These are phyloP conservation scores for Sporisorium graminicola DNA, from an alignment of 1,284 basidiomycete genomes.

Conservation along the genomic window DNA sequence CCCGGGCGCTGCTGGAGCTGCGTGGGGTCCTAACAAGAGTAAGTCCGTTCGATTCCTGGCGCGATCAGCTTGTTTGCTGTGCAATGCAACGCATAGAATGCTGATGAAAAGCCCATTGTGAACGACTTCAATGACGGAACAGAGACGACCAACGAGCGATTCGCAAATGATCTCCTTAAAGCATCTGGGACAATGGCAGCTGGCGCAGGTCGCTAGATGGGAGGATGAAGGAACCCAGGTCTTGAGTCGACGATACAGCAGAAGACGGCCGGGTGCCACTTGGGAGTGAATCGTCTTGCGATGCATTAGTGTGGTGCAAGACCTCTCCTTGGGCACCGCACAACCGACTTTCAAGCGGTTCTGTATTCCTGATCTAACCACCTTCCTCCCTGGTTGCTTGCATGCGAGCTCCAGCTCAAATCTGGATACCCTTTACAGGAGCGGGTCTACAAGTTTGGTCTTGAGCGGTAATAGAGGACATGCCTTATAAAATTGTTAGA, in stretches of 20 bases:
- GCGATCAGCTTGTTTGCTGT: neutral
- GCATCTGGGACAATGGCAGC: constrained; percentile 23
- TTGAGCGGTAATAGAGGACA: no score
- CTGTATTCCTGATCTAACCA: neutral
- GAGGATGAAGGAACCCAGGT: no score
- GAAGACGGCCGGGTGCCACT: neutral
- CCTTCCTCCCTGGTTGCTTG: neutral
- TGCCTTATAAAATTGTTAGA: neutral
- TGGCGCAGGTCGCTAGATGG: constrained; percentile 3
- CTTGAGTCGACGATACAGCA: neutral
- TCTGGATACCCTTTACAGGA: neutral
- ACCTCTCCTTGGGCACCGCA: neutral
- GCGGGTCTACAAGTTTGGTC: neutral
- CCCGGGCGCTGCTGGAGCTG: constrained; percentile 35
- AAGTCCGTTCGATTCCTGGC: constrained; percentile 2
- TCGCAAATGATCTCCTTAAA: constrained; percentile 39
- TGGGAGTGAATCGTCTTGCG: neutral
- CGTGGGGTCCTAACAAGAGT: constrained; percentile 55
- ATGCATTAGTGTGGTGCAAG: no score
- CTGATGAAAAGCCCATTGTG: neutral
- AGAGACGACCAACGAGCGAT: constrained; percentile 46
- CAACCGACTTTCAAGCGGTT: neutral
- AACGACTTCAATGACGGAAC: neutral
- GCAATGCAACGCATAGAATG: neutral
- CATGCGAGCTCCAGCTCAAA: no score